Evolutionary conservation across 495 filamentous ascomycete species (phyloP), one percentile per base, ranked within the genome.

Genomic region (Cercophora newfieldiana): DNA sequence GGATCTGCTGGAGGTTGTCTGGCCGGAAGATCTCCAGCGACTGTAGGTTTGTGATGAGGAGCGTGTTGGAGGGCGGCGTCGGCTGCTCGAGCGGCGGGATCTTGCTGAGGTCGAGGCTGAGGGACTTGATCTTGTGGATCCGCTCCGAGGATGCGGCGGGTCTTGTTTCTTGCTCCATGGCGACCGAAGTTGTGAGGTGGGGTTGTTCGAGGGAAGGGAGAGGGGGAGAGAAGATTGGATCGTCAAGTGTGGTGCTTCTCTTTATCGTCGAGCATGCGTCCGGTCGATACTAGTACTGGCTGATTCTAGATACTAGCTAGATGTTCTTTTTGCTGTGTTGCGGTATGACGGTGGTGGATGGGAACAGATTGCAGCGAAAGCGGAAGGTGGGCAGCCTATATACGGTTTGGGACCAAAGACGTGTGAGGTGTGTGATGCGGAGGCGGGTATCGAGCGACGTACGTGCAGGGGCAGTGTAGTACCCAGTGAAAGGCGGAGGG

Each of bases 1-100:
- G 90, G 76, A 99, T 92, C 22, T 82, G 84, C 64, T 89, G 82
- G 61, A 97, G 86, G 66, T 92, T 91, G 58, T 86, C 76, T 0
- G 92, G 83, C 66, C 87, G 83, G 85, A 99, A 99, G 76, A 96
- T 88, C 59, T 86, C 80, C 18, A 86, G 81, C 72, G 92, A 87
- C 70, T 89, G 80, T 33, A 99, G 88, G 77, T 97, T 92, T 69
- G 92, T 95, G 77, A 99, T 92, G 63, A 99, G 85, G 58, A 99
- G 91, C 0, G 93, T 97, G 80, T 99, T 99, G 65, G 92, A 90
- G 33, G 94, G 93, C 24, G 90, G 87, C 2, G 91, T 86, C 6
- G 95, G 94, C 71, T 89, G 85, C n/a, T 81, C 79, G 26, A 97
- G 83, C 2, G 92, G 84, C 33, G 94, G 94, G 21, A 97, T 74